Percentiles rank a stretch among this genome's conserved stretches.
Conservation (phyloP, 2,329 filamentous ascomycete species). For the Ascochyta lentis region DNA sequence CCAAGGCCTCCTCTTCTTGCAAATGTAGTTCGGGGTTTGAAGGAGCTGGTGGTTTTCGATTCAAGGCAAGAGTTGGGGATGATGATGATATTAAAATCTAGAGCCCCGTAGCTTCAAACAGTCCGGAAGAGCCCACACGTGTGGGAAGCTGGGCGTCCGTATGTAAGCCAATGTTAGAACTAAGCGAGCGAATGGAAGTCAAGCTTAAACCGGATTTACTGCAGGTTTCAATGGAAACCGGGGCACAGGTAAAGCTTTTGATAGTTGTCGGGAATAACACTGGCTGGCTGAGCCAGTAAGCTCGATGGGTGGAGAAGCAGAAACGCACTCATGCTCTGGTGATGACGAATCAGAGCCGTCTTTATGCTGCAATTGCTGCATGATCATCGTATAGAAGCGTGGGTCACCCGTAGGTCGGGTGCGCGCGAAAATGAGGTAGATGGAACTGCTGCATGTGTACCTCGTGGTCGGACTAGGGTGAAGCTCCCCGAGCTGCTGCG, state of each 20-base stretch:
- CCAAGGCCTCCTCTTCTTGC: neutral
- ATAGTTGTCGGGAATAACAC: conserved; percentile 18
- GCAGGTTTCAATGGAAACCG: conserved; percentile 4
- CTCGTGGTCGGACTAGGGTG: conserved; percentile 7
- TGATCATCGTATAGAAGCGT: neutral
- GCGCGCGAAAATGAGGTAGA: neutral
- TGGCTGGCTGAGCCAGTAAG: neutral
- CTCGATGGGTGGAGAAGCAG: neutral
- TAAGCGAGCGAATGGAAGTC: conserved; percentile 14
- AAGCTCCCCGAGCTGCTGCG: conserved; percentile 5
- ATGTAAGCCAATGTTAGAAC: neutral
- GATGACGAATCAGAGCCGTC: neutral
- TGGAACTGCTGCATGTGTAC: conserved; percentile 2
- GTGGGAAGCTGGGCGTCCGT: conserved; percentile 4
- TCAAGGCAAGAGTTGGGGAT: neutral
- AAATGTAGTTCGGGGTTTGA: neutral
- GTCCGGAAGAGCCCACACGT: conserved; percentile 7
- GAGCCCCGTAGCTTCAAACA: conserved; percentile 10
- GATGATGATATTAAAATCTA: conserved; percentile 14
- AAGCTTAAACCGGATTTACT: conserved; percentile 12
- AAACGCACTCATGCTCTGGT: neutral
- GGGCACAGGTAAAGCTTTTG: neutral
- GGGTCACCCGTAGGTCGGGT: neutral
- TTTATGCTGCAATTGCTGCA: neutral
- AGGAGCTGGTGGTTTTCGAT: conserved; percentile 3